phyloP scores from a whole-genome alignment of 192 early-diverging fungal species.

The Pilaira anomala region DNA sequence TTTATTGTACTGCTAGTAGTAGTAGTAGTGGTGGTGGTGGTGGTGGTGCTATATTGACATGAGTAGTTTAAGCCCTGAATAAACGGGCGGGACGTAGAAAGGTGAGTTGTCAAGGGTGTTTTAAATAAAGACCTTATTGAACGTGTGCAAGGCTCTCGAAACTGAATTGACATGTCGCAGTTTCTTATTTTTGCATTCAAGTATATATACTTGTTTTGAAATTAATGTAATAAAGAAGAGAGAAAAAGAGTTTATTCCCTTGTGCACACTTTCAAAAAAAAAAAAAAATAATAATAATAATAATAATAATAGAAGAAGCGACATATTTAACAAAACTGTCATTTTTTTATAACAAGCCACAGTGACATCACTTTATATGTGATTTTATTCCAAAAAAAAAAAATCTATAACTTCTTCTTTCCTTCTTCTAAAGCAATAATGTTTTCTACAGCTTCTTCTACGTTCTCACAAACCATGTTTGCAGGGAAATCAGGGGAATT shows the following conservation, averaged over 20 bases:
- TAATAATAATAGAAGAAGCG: too few relatives aligned
- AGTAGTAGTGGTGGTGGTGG: too few relatives aligned
- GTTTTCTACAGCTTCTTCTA: constrained; percentile 63
- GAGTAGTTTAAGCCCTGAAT: too few relatives aligned
- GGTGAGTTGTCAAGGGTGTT: background rate
- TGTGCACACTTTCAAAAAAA: background rate
- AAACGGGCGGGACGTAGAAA: too few relatives aligned
- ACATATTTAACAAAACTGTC: too few relatives aligned
- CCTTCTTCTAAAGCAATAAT: constrained; percentile 21
- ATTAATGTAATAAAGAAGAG: constrained; percentile 1
- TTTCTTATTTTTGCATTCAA: constrained; percentile 18
- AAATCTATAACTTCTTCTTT: too few relatives aligned
- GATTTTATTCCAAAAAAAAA: too few relatives aligned
- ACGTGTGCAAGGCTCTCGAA: constrained; percentile 18
- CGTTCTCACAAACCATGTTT: constrained; percentile 54
- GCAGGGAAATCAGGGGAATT: constrained; percentile 58
- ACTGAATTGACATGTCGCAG: constrained; percentile 19
- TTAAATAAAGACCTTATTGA: background rate
- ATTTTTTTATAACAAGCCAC: constrained; percentile 4
- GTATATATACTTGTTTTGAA: too few relatives aligned
- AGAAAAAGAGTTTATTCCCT: background rate
- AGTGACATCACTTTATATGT: constrained; percentile 9
- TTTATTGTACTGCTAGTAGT: background rate
- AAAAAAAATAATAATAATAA: background rate
- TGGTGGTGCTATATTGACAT: too few relatives aligned